These are phyloP conservation scores for Jamesozyma jinghongensis DNA, from an alignment of 805 yeast genomes.

Conservation along the genomic window DNA sequence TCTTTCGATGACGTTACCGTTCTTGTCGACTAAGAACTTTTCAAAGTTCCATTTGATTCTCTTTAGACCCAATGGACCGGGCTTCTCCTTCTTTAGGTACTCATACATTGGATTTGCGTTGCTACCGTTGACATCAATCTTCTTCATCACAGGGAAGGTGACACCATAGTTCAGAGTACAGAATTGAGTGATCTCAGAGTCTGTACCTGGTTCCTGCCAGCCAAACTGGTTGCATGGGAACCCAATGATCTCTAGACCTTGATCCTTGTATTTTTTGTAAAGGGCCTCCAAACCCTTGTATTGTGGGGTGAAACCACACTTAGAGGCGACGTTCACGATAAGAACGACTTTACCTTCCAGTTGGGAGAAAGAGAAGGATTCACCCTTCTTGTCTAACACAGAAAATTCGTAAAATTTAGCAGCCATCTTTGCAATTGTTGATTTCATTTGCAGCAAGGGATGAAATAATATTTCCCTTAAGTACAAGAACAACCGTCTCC, in stretches of 20 bases:
- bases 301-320: slow-evolving; percentile 75
- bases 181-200: slow-evolving; percentile 60
- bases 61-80: slow-evolving; percentile 56
- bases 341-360: slow-evolving; percentile 75
- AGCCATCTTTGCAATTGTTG: neutral
- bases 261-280: slow-evolving; percentile 52
- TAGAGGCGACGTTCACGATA: slow-evolving; percentile 82
- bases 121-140: slow-evolving; percentile 83
- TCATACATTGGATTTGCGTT: slow-evolving; percentile 72
- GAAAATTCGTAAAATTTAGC: slow-evolving; percentile 35
- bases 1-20: slow-evolving; percentile 51
- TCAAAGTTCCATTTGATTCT: slow-evolving; percentile 79
- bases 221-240: slow-evolving; percentile 93
- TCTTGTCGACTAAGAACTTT: slow-evolving; percentile 48
- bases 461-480: too few species aligned
- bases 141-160: slow-evolving; percentile 78
- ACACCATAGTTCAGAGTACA: slow-evolving; percentile 82
- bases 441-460: too few species aligned
- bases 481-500: too few species aligned
- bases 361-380: slow-evolving; percentile 47
- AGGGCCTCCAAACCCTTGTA: slow-evolving; percentile 61
- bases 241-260: slow-evolving; percentile 62
- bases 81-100: slow-evolving; percentile 60
- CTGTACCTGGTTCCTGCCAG: slow-evolving; percentile 64
- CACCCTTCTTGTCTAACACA: slow-evolving; percentile 30